Evolutionary conservation across 306 rosid species (phyloP).

Genomic region (Acacia acuminata): DNA sequence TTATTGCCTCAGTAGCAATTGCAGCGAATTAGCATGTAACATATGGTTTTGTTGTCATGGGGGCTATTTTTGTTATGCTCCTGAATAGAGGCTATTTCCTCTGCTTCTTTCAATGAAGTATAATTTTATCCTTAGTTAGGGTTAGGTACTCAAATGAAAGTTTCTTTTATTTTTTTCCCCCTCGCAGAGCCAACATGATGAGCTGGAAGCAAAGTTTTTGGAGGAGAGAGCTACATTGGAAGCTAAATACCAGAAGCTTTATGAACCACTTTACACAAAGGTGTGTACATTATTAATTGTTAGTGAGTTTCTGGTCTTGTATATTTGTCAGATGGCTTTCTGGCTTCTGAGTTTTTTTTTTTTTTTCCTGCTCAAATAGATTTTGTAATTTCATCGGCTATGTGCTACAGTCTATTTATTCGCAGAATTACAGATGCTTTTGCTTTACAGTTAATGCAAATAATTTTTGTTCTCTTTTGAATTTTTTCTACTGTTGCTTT

Average conservation of each 20-base stretch:
- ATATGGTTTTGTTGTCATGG: background rate
- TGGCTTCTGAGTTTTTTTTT: constrained; percentile 11
- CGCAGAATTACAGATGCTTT: background rate
- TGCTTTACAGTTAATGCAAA: constrained; percentile 21
- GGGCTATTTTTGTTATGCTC: background rate
- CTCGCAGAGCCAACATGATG: constrained; percentile 41
- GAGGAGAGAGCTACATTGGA: constrained; percentile 53
- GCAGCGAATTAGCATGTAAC: background rate
- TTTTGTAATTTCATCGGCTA: constrained; percentile 17
- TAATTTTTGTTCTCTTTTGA: constrained; percentile 1
- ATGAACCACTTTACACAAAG: constrained; percentile 49
- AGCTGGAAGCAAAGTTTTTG: constrained; percentile 44
- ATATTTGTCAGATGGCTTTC: background rate
- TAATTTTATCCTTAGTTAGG: constrained; percentile 2
- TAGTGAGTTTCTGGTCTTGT: background rate
- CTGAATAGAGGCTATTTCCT: constrained; percentile 4
- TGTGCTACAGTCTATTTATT: constrained; percentile 1
- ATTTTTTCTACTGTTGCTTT: constrained; percentile 23
- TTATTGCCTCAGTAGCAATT: background rate
- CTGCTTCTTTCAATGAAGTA: constrained; percentile 9
- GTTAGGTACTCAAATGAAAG: constrained; percentile 7
- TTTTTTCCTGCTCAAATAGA: constrained; percentile 9
- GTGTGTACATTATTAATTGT: constrained; percentile 33
- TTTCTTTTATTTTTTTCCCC: constrained; percentile 14
- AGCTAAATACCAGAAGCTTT: constrained; percentile 53